Evolutionary conservation across 2,329 filamentous ascomycete species (phyloP).

Genomic region (Thermothelomyces thermophilus): DNA sequence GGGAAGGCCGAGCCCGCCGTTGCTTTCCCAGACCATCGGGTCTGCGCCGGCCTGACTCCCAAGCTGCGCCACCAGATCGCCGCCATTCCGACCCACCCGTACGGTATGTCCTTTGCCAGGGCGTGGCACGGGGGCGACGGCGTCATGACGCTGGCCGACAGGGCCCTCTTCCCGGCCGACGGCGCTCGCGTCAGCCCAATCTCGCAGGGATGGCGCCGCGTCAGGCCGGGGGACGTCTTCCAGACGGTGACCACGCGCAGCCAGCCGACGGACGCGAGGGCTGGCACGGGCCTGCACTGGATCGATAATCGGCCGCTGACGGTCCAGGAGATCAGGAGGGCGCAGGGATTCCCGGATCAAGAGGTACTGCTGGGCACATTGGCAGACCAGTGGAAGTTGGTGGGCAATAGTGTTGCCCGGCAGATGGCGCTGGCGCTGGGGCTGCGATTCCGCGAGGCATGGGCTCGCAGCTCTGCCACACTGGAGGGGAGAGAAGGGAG

Average conservation of each 20-base stretch:
- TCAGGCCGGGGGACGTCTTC: constrained; percentile 48
- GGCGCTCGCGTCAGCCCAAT: constrained; percentile 25
- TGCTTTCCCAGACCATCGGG: constrained; percentile 62
- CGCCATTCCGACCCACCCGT: constrained; percentile 53
- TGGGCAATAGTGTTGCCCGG: constrained; percentile 72
- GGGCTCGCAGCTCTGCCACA: constrained; percentile 34
- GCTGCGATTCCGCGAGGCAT: constrained; percentile 55
- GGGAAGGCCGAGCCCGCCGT: constrained; percentile 56
- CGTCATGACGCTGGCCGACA: constrained; percentile 35
- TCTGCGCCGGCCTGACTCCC: constrained; percentile 36
- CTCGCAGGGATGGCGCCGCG: constrained; percentile 45
- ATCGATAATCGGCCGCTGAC: constrained; percentile 53
- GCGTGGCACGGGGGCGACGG: constrained; percentile 36
- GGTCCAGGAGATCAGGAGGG: constrained; percentile 60
- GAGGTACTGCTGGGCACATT: constrained; percentile 61
- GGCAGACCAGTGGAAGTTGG: constrained; percentile 53
- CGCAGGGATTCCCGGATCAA: constrained; percentile 63
- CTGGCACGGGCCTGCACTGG: constrained; percentile 58
- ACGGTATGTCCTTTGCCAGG: constrained; percentile 45
- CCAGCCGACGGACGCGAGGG: constrained; percentile 46
- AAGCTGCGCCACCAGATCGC: constrained; percentile 41
- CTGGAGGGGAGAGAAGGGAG: no score
- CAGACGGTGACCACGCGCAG: constrained; percentile 55
- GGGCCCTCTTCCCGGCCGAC: constrained; percentile 33
- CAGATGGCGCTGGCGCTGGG: constrained; percentile 62